These are phyloP conservation scores for Populus hybrid DNA, from an alignment of 441 rosid genomes.

Conservation along the genomic window DNA sequence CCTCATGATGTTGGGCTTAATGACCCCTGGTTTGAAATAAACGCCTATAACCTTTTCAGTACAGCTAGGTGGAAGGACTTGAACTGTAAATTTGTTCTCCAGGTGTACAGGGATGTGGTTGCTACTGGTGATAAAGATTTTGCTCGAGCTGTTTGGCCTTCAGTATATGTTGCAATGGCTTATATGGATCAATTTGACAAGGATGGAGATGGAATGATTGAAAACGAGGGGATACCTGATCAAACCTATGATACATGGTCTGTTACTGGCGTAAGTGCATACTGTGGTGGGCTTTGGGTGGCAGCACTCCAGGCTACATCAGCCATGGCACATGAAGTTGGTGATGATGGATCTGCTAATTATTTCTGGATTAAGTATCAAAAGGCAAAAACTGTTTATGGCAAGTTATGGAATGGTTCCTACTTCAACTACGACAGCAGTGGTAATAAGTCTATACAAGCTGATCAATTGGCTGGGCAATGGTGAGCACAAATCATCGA, in stretches of 20 bases:
- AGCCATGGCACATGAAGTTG: slow-evolving; percentile 66
- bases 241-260: slow-evolving; percentile 96
- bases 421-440: slow-evolving; percentile 79
- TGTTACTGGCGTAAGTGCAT: slow-evolving; percentile 77
- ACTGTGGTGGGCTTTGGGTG: slow-evolving; percentile 93
- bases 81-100: slow-evolving; percentile 87
- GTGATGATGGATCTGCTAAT: slow-evolving; percentile 56
- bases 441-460: slow-evolving; percentile 61
- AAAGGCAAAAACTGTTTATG: slow-evolving; percentile 68
- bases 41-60: slow-evolving; percentile 59
- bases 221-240: slow-evolving; percentile 93
- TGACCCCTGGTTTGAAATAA: slow-evolving; percentile 87
- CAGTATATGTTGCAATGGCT: slow-evolving; percentile 82
- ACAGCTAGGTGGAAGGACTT: slow-evolving; percentile 88
- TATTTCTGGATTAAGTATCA: slow-evolving; percentile 74
- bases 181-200: slow-evolving; percentile 89
- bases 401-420: slow-evolving; percentile 83
- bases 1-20: slow-evolving; percentile 79
- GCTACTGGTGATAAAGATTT: slow-evolving; percentile 80
- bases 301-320: slow-evolving; percentile 92
- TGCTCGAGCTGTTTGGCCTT: slow-evolving; percentile 83
- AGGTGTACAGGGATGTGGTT: slow-evolving; percentile 80
- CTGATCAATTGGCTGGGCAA: slow-evolving; percentile 32
- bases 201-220: slow-evolving; percentile 93
- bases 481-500: slow-evolving; percentile 38